Conservation (phyloP, 2,329 filamentous ascomycete genomes). For the Mycosphaerella sp. region DNA sequence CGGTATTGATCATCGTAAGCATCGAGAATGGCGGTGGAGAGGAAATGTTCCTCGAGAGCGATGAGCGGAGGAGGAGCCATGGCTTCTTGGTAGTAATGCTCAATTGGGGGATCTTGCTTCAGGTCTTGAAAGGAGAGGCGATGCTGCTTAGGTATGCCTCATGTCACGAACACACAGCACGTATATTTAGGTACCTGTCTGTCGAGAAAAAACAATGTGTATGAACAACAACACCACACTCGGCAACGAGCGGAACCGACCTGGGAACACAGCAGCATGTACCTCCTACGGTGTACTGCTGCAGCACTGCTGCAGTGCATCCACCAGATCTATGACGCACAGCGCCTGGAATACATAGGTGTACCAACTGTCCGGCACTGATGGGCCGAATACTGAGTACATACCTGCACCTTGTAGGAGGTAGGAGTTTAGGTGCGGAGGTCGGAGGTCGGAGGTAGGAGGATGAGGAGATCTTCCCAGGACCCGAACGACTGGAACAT, state of each 20-base stretch:
- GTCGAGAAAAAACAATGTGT: neutral
- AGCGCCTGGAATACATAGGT: neutral
- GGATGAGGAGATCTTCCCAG: too few relatives aligned
- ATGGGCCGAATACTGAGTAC: constrained; percentile 1
- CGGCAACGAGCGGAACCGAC: constrained; percentile 10
- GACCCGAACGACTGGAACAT: too few relatives aligned
- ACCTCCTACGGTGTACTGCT: neutral
- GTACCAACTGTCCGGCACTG: neutral
- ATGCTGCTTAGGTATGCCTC: neutral
- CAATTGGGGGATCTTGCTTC: neutral
- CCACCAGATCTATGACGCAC: neutral
- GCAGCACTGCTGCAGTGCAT: neutral
- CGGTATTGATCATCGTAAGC: constrained; percentile 27
- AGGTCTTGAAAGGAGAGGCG: neutral
- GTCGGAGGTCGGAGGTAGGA: neutral
- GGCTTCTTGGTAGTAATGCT: neutral
- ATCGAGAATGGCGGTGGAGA: constrained; percentile 31
- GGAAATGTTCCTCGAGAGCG: constrained; percentile 35
- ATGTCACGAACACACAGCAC: neutral
- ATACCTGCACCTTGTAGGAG: too few relatives aligned
- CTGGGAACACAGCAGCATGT: neutral
- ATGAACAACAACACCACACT: neutral
- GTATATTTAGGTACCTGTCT: neutral
- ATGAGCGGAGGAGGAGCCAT: constrained; percentile 34
- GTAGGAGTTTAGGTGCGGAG: neutral